Evolutionary conservation across 371 early-diverging fungal genomes (phyloP).

Genomic region (Saksenaea vasiformis): DNA sequence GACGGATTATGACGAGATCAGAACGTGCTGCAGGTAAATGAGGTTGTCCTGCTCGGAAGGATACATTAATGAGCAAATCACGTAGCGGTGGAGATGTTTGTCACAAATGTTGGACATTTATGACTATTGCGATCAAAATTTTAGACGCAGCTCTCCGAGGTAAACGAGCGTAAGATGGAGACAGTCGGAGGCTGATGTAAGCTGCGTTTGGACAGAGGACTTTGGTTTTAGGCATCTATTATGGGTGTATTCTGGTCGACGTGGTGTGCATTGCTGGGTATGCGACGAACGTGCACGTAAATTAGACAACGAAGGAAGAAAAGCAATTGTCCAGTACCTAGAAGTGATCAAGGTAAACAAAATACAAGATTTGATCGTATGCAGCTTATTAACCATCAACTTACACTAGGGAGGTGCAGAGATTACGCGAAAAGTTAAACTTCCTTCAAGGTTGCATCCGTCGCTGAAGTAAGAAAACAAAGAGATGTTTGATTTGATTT

Average conservation of each 20-base stretch:
- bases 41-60: background rate
- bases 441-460: constrained; percentile 62
- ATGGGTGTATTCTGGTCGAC: constrained; percentile 98
- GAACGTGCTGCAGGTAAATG: constrained; percentile 88
- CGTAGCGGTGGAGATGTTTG: constrained; percentile 87
- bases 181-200: background rate
- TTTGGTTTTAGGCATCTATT: constrained; percentile 95
- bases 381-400: background rate
- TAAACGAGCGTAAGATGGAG: constrained; percentile 21
- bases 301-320: constrained; percentile 77
- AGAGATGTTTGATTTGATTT: background rate
- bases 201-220: constrained; percentile 62
- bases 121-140: constrained; percentile 91
- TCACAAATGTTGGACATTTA: constrained; percentile 91
- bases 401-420: constrained; percentile 72
- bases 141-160: constrained; percentile 74
- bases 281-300: constrained; percentile 87
- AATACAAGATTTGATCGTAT: background rate
- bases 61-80: background rate
- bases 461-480: constrained; percentile 53
- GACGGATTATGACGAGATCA: constrained; percentile 98
- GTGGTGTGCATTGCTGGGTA: constrained; percentile 99
- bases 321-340: constrained; percentile 85
- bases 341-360: constrained; percentile 76
- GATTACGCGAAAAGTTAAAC: constrained; percentile 67